Evolutionary conservation across 1,284 basidiomycete genomes (phyloP), one percentile per base, ranked within the genome.

Genomic region (Thecaphora frezii): DNA sequence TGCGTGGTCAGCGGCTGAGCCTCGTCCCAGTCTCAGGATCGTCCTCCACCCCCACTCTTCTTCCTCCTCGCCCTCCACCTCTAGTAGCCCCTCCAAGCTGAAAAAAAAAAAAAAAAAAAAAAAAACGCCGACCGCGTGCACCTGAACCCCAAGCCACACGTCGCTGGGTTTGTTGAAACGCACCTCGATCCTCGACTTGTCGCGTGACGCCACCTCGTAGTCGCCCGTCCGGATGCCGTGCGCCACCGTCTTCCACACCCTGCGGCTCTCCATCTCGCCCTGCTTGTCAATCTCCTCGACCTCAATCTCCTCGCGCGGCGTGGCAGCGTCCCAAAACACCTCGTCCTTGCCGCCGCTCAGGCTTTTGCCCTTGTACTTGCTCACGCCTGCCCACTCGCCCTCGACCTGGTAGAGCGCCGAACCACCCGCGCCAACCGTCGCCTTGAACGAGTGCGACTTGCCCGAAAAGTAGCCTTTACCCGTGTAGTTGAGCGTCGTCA

Each of bases 391-490:
- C 94, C 94, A 98, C 42, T 88, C 86, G 39, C 94, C 94, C 78
- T 96, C 91, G 60, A 90, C 84, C 21, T 87, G 83, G 77, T 86
- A 84, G 51, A 83, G 70, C 3, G 82, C 73, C 51, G 82, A 79
- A 39, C 73, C 66, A 21, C 83, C 81, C 26, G 83, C 80, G 1
- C 83, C 80, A 30, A 94, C 80, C 14, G 84, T 83, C 5, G 94
- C 91, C 81, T 93, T 94, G 86, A 90, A 96, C 12, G 87, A 84
- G 82, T 98, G 94, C 2, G 90, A 86, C 81, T 93, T 96, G 65
- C 93, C 93, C 26, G 87, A 86, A 77, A 97, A 93, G 83, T 93
- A 97, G 46, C 76, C 94, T 75, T 91, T 92, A 81, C 93, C 94
- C 74, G 91, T 90, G 85, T 96, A 97, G 71, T 71, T 67, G 73